These are phyloP conservation scores for Petunia secreta DNA, from an alignment of 257 asterid species.

Conservation along the genomic window DNA sequence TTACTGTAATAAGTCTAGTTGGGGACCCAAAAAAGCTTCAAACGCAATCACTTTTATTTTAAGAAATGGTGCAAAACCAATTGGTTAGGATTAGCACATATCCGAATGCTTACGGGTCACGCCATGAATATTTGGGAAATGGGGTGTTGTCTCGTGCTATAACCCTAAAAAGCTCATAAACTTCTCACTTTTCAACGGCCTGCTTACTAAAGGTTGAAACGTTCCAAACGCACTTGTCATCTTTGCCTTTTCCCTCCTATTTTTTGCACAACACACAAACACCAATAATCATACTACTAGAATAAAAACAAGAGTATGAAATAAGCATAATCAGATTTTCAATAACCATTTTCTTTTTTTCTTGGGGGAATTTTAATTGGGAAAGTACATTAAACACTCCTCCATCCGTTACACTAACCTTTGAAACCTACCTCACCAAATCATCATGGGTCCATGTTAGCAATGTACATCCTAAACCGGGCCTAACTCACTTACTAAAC, in stretches of 20 bases:
- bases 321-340: neutral
- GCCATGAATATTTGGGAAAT: slow-evolving; percentile 36
- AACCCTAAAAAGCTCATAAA: slow-evolving; percentile 27
- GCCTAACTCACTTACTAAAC: slow-evolving; percentile 27
- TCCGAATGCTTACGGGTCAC: slow-evolving; percentile 47
- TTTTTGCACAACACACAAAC: slow-evolving; percentile 4
- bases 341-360: neutral
- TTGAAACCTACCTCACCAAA: slow-evolving; percentile 59
- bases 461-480: slow-evolving; percentile 61
- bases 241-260: slow-evolving; percentile 20
- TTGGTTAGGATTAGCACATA: neutral
- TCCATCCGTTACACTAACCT: slow-evolving; percentile 48
- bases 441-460: slow-evolving; percentile 44
- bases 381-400: slow-evolving; percentile 47
- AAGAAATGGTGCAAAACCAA: neutral
- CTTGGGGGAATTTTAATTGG: slow-evolving; percentile 2
- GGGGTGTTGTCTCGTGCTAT: neutral
- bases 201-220: slow-evolving; percentile 28
- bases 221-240: slow-evolving; percentile 25
- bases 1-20: no score
- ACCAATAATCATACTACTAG: neutral
- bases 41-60: no score
- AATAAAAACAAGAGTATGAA: neutral
- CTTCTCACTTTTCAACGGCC: slow-evolving; percentile 54
- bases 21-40: no score